Percentiles rank a stretch among this genome's conserved stretches.
Evolutionary conservation across 306 rosid genomes (phyloP).

Genomic region (Prinsepia uniflora): DNA sequence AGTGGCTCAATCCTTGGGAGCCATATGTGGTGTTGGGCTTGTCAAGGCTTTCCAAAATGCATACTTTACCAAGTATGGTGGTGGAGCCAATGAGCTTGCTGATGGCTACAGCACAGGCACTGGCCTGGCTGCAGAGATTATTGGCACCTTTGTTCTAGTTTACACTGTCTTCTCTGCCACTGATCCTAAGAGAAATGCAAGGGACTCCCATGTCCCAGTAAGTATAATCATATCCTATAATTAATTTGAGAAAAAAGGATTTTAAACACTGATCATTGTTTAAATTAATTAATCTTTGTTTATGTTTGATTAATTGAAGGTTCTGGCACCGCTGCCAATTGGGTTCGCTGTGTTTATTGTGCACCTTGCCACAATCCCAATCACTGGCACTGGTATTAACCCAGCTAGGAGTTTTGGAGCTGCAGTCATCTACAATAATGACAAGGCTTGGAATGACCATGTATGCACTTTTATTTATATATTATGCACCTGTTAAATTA

Average conservation of each 20-base stretch:
- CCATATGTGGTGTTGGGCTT: conserved; percentile 43
- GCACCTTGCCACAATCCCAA: conserved; percentile 46
- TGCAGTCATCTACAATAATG: conserved; percentile 32
- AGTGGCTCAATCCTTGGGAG: conserved; percentile 42
- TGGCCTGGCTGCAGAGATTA: conserved; percentile 44
- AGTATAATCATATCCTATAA: neutral
- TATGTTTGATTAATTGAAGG: conserved; percentile 18
- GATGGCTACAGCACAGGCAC: conserved; percentile 35
- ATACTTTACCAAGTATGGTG: conserved; percentile 32
- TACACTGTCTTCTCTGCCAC: conserved; percentile 54
- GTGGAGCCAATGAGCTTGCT: conserved; percentile 37
- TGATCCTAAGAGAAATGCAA: conserved; percentile 43
- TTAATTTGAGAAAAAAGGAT: neutral
- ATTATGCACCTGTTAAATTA: neutral
- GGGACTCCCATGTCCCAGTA: conserved; percentile 45
- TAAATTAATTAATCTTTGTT: neutral
- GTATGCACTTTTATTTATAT: conserved; percentile 12
- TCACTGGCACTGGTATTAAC: conserved; percentile 52
- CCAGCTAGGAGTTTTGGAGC: conserved; percentile 49
- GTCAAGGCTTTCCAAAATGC: conserved; percentile 39
- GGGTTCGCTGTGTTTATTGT: conserved; percentile 51
- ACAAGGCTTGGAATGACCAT: conserved; percentile 38
- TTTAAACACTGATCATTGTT: neutral
- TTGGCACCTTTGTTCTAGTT: conserved; percentile 48
- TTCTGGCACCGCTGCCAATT: conserved; percentile 50